Evolutionary conservation across 176 grass and related monocot species (phyloP).

Genomic region (Saccharum officinarum): DNA sequence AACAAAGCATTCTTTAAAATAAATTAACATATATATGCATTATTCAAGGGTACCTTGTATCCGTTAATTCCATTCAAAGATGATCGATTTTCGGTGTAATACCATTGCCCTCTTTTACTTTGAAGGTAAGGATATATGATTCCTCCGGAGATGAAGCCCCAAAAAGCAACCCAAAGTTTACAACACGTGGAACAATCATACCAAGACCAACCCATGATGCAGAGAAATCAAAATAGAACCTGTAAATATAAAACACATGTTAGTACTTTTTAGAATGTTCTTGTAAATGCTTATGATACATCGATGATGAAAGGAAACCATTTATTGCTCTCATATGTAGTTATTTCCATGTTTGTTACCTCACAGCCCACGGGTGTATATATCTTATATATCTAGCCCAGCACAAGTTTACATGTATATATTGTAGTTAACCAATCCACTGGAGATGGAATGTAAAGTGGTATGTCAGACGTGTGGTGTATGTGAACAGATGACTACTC

Average conservation of each 20-base stretch:
- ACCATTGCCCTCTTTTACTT: conserved; percentile 66
- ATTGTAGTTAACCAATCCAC: neutral
- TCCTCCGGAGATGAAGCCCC: conserved; percentile 59
- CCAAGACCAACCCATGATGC: conserved; percentile 55
- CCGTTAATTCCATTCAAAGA: conserved; percentile 60
- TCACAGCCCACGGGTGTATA: too few species aligned
- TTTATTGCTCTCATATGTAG: neutral
- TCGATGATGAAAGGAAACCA: neutral
- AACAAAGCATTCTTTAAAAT: neutral
- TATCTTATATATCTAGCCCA: too few species aligned
- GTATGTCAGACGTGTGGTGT: neutral
- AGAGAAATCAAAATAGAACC: conserved; percentile 82
- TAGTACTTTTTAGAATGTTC: neutral
- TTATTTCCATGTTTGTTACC: neutral
- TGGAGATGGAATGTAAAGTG: neutral
- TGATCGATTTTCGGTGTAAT: conserved; percentile 31
- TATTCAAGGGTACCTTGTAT: conserved; percentile 50
- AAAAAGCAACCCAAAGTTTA: conserved; percentile 59
- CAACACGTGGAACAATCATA: conserved; percentile 60
- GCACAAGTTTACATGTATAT: neutral
- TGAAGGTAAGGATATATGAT: conserved; percentile 57
- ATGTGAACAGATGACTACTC: neutral
- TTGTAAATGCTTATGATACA: neutral
- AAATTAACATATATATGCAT: neutral
- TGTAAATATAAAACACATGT: conserved; percentile 14